phyloP scores from a whole-genome alignment of 805 yeast species.

The Barnettozyma botsteinii region DNA sequence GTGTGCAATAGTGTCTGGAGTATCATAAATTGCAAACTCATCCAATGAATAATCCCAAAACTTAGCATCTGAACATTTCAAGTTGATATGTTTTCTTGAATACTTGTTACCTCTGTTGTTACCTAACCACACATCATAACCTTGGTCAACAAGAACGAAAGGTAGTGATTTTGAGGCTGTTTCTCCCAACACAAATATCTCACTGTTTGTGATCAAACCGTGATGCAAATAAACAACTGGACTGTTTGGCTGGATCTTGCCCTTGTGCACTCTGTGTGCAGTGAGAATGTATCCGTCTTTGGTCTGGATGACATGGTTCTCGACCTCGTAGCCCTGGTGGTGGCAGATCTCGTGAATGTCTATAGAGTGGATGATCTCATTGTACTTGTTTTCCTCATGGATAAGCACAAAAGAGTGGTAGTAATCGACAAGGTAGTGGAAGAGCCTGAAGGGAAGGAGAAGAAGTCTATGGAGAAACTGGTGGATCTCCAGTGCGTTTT shows the following conservation, averaged over 20 bases:
- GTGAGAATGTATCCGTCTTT: slow-evolving; percentile 72
- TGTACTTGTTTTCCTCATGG: neutral
- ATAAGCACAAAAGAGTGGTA: neutral
- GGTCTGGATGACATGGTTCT: slow-evolving; percentile 74
- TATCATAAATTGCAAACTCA: slow-evolving; percentile 88
- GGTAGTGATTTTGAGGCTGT: slow-evolving; percentile 54
- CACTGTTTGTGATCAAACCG: slow-evolving; percentile 65
- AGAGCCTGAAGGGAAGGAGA: slow-evolving; percentile 1
- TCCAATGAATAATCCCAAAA: slow-evolving; percentile 93
- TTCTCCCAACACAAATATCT: slow-evolving; percentile 63
- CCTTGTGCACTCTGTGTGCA: slow-evolving; percentile 47
- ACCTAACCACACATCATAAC: slow-evolving; percentile 94
- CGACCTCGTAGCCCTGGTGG: slow-evolving; percentile 56
- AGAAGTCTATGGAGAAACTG: neutral
- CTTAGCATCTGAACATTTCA: slow-evolving; percentile 32
- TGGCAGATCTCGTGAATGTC: slow-evolving; percentile 7
- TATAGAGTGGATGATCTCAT: slow-evolving; percentile 3
- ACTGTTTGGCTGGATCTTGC: slow-evolving; percentile 36
- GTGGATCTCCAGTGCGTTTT: neutral
- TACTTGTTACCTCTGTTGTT: slow-evolving; percentile 92
- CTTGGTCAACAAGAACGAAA: slow-evolving; percentile 66
- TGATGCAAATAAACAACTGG: slow-evolving; percentile 82
- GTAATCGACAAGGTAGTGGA: neutral
- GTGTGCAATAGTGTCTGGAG: slow-evolving; percentile 78
- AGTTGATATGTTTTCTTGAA: slow-evolving; percentile 66